These are phyloP conservation scores for Apiospora kogelbergensis DNA, from an alignment of 2,329 filamentous ascomycete genomes.

Conservation along the genomic window DNA sequence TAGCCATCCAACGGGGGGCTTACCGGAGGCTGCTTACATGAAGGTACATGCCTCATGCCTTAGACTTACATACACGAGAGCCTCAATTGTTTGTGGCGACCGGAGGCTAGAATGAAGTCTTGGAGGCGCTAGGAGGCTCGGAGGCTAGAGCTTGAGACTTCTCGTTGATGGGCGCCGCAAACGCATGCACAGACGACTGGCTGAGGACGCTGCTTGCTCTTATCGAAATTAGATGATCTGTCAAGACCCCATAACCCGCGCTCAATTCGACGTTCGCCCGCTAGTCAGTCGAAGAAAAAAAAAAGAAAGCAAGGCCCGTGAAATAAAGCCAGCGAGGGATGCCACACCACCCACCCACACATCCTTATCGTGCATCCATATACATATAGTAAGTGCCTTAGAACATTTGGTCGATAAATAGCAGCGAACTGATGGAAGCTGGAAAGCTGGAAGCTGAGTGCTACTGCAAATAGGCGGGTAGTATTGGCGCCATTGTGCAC, in stretches of 20 bases:
- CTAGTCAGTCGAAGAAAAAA: neutral
- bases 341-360: neutral
- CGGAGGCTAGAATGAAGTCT: neutral
- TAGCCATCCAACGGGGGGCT: neutral
- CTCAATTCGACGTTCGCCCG: neutral
- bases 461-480: neutral
- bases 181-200: slow-evolving; percentile 7
- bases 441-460: slow-evolving; percentile 2
- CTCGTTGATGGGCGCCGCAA: neutral
- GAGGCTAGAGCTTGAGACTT: neutral
- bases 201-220: neutral
- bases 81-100: slow-evolving; percentile 5
- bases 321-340: neutral
- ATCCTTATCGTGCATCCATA: neutral
- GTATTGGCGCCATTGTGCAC: neutral
- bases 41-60: neutral
- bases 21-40: neutral
- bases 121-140: too few relatives aligned
- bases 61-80: neutral
- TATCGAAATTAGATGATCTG: slow-evolving; percentile 10
- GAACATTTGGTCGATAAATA: neutral
- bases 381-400: neutral
- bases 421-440: neutral
- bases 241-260: slow-evolving; percentile 2
- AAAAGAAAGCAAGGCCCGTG: slow-evolving; percentile 1